phyloP scores from a whole-genome alignment of 108 stramenopile genomes.

The Nannochloropsis salina region DNA sequence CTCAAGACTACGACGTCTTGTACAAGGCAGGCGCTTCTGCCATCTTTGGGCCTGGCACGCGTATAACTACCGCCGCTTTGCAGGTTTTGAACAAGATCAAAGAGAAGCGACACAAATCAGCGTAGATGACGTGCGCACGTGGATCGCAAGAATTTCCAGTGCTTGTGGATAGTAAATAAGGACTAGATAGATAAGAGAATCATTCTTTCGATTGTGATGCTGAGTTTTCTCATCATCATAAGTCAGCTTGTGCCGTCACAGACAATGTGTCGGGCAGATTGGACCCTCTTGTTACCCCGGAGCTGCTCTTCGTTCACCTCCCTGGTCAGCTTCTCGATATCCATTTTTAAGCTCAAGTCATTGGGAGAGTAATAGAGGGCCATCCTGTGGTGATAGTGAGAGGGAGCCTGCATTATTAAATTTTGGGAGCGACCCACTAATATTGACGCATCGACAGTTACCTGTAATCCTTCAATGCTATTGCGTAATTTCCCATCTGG shows the following conservation, averaged over 20 bases:
- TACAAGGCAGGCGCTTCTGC: conserved; percentile 71
- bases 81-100: conserved; percentile 68
- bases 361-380: background rate
- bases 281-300: background rate
- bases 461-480: conserved; percentile 1
- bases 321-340: background rate
- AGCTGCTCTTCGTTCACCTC: background rate
- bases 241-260: too few relatives aligned
- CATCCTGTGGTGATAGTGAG: conserved; percentile 1
- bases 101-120: conserved; percentile 17
- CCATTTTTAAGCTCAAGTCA: background rate
- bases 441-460: background rate
- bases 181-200: too few relatives aligned
- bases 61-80: conserved; percentile 76
- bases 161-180: too few relatives aligned
- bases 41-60: conserved; percentile 94
- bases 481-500: background rate
- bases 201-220: too few relatives aligned
- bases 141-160: too few relatives aligned
- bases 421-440: background rate
- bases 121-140: too few relatives aligned
- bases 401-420: background rate
- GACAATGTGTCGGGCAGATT: too few relatives aligned
- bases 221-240: too few relatives aligned
- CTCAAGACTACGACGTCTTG: conserved; percentile 82